Percentiles rank a stretch among this genome's conserved stretches.
Evolutionary conservation across 768 basidiomycete genomes (phyloP).

Genomic region (Pulveroboletus sp.): DNA sequence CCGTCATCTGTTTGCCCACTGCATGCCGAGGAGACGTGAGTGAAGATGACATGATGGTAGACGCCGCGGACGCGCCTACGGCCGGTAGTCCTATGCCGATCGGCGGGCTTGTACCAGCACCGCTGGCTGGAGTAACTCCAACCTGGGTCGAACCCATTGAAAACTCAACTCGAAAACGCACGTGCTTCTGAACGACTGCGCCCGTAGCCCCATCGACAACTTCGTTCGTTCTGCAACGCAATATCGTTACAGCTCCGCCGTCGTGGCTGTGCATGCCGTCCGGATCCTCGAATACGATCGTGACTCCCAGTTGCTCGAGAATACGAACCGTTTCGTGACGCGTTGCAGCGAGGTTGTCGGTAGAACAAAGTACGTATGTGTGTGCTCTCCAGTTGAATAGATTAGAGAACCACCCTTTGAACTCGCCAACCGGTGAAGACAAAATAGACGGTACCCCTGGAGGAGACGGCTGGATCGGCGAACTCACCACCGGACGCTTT

Average conservation of each 20-base stretch:
- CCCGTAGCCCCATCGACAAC: conserved; percentile 36
- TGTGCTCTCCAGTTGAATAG: conserved; percentile 88
- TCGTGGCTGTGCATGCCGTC: conserved; percentile 26
- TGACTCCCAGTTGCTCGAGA: conserved; percentile 60
- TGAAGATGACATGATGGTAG: conserved; percentile 19
- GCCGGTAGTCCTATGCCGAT: neutral
- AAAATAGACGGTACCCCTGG: conserved; percentile 38
- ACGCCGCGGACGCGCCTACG: conserved; percentile 17
- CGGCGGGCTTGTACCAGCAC: conserved; percentile 8
- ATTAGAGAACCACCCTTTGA: conserved; percentile 93
- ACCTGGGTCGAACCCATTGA: conserved; percentile 26
- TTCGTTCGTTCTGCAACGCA: conserved; percentile 54
- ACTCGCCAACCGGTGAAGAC: conserved; percentile 75
- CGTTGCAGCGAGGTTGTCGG: conserved; percentile 53
- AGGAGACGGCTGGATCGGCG: conserved; percentile 43
- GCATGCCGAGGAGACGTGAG: conserved; percentile 26
- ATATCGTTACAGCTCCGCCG: conserved; percentile 31
- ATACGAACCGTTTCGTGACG: conserved; percentile 59
- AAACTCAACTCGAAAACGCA: conserved; percentile 84
- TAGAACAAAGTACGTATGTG: conserved; percentile 51
- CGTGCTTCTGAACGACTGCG: conserved; percentile 59
- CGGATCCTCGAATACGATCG: conserved; percentile 53
- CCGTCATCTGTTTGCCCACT: conserved; percentile 22
- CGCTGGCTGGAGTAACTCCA: conserved; percentile 17
- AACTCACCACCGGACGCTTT: conserved; percentile 46